Evolutionary conservation across 805 yeast genomes (phyloP), one percentile per base, ranked within the genome.

Genomic region (Candida ascalaphidarum): DNA sequence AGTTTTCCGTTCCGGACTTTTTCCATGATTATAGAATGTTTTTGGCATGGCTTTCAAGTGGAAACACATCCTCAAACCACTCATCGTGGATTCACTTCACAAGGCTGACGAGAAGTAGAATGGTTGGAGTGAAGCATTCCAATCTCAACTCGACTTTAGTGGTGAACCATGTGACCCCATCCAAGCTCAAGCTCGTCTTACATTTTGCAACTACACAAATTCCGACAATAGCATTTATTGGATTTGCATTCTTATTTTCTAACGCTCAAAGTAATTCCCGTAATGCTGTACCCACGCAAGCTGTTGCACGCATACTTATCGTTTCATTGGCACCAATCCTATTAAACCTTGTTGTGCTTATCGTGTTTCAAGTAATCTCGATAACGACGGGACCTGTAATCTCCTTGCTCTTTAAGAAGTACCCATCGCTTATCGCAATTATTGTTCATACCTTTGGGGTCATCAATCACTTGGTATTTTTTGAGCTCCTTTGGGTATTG

Each of bases 1-100:
- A 81, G 43, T 81, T 77, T 39, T 67, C 75, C 4, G 74, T 77
- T 57, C 57, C 57, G 7, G 88, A 80, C 36, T 81, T 77, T 46
- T 79, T 81, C 43, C 52, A 77, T 29, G 89, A 81, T 50, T 81
- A 81, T 50, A 61, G 65, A 31, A 65, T 61, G 30, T 75, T 63
- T 36, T 50, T 79, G 30, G 44, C 41, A 21, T 71, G 76, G 76
- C 48, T 75, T 31, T 56, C 61, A 3, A 53, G 65, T 11, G 81
- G 81, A 15, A 74, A 72, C 43, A 58, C 68, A 4, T 55, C 46
- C 29, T 39, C 53, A 31, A 43, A 55, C 34, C 29, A 40, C 12
- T 42, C 48, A 30, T 58, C 65, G 6, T 61, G 68, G 68, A 70
- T 74, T 10, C 53, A 64, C 2, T 74, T 65, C 43, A 60, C 62